A percentile compares a stretch with the other conserved stretches of the same genome.
phyloP scores from a whole-genome alignment of 179 eudicot species.

The Silene vulgaris region DNA sequence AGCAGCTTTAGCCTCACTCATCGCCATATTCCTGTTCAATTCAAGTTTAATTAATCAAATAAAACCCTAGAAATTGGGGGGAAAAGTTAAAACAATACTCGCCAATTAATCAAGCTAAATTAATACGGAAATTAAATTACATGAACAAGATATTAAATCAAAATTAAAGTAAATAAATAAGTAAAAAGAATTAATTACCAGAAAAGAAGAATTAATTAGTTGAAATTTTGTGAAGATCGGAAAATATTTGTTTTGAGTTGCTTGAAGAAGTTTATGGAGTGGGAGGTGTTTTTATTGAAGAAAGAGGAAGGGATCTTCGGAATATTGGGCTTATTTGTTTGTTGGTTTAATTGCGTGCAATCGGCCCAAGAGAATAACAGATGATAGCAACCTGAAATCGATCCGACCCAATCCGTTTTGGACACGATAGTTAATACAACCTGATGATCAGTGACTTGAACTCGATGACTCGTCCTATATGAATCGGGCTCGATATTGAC shows the following conservation, averaged over 20 bases:
- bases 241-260: background rate
- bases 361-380: too few relatives aligned
- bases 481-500: too few relatives aligned
- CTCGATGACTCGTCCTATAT: too few relatives aligned
- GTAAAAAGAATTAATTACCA: background rate
- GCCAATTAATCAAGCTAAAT: background rate
- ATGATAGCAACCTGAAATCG: too few relatives aligned
- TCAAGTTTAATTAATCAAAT: background rate
- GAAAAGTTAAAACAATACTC: background rate
- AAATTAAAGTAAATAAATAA: too few relatives aligned
- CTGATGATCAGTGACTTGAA: too few relatives aligned
- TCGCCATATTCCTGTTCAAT: slow-evolving; percentile 25
- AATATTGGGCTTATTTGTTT: background rate
- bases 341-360: background rate
- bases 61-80: slow-evolving; percentile 22
- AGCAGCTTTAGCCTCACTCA: slow-evolving; percentile 35
- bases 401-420: too few relatives aligned
- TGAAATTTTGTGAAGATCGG: background rate
- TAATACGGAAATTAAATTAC: background rate
- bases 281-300: too few relatives aligned
- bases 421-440: too few relatives aligned
- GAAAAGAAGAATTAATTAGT: background rate
- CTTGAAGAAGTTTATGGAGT: background rate
- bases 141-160: background rate
- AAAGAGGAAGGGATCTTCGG: background rate